Base-by-base conservation (phyloP, 2,329 filamentous ascomycete genomes). In the Neofusicoccum ribis region DNA sequence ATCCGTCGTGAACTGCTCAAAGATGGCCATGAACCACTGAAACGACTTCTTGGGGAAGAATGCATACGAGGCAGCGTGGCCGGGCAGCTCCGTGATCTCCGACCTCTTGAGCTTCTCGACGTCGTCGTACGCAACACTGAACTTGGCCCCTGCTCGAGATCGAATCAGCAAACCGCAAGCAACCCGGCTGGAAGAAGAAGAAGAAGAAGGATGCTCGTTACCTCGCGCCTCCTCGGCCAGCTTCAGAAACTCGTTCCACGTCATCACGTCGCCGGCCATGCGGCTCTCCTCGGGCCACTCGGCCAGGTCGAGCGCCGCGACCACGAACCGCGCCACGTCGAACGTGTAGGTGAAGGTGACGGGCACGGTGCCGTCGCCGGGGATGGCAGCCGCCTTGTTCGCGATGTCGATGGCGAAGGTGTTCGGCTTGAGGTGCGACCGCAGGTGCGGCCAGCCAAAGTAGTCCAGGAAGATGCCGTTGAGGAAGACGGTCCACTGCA, bases 301-400 rank as follows among this genome's bases (percentile, higher is more conserved):
- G 3, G 77, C 69, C 23, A 80, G 66, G n/a, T 78, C 76, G 14
- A 86, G 68, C 3, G 76, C 65, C 4, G 75, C 76, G 7, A 76
- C 78, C 5, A 84, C 75, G 63, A 82, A 85, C 41, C 71, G 76
- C 3, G 79, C 83, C 46, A 86, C 73, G 68, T 86, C 84, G 4
- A 72, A 72, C 0, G 79, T 82, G 68, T 85, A 81, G 0, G 83
- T 86, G 70, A 84, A 81, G 3, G 76, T 71, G 8, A 82, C 74
- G 3, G 72, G 72, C 5, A 72, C 75, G n/a, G 81, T 74, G 0
- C 85, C 85, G 23, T 79, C 74, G 0, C 82, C 83, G 0, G 84
- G 83, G 20, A 85, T 80, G 11, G 78, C 81, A 0, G 84, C 84
- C 2, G 23, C 31, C 27, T 67, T 63, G 20, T 49, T 23, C 1